Conservation (phyloP, 2,329 filamentous ascomycete species). For the Dactylonectria estremocensis region DNA sequence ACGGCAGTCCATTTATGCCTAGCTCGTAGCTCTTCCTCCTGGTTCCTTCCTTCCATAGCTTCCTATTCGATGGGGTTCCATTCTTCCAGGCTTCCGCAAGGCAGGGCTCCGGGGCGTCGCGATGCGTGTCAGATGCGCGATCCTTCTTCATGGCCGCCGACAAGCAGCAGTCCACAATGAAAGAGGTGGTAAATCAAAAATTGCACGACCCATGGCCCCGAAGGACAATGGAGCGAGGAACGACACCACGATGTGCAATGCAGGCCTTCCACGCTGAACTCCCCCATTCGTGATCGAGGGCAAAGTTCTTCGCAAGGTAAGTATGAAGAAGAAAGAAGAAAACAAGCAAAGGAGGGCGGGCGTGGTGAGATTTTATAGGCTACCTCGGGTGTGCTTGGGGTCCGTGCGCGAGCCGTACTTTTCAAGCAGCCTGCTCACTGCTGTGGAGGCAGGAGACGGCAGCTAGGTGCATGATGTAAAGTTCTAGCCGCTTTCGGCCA, state of each 20-base stretch:
- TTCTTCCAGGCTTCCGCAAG: background rate
- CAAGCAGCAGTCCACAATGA: constrained; percentile 60
- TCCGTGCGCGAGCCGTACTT: constrained; percentile 33
- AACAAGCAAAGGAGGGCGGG: background rate
- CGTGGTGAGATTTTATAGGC: constrained; percentile 37
- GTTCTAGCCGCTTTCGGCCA: background rate
- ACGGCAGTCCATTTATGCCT: background rate
- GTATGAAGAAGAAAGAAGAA: constrained; percentile 59
- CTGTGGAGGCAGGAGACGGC: background rate
- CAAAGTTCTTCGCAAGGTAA: constrained; percentile 63
- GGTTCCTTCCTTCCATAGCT: background rate
- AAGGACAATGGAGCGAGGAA: constrained; percentile 66
- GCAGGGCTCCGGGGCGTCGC: background rate
- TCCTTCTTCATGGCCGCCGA: constrained; percentile 61
- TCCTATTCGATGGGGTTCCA: background rate
- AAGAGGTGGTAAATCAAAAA: constrained; percentile 64
- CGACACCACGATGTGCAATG: constrained; percentile 69
- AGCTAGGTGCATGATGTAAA: background rate
- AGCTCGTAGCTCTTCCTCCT: background rate
- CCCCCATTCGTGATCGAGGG: constrained; percentile 61
- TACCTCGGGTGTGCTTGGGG: background rate
- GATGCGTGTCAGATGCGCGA: background rate
- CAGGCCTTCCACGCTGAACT: constrained; percentile 62
- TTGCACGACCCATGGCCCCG: constrained; percentile 66
- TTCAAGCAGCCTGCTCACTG: background rate